These are phyloP conservation scores for Saccharomycopsis malanga DNA, from an alignment of 805 yeast genomes.

Conservation along the genomic window DNA sequence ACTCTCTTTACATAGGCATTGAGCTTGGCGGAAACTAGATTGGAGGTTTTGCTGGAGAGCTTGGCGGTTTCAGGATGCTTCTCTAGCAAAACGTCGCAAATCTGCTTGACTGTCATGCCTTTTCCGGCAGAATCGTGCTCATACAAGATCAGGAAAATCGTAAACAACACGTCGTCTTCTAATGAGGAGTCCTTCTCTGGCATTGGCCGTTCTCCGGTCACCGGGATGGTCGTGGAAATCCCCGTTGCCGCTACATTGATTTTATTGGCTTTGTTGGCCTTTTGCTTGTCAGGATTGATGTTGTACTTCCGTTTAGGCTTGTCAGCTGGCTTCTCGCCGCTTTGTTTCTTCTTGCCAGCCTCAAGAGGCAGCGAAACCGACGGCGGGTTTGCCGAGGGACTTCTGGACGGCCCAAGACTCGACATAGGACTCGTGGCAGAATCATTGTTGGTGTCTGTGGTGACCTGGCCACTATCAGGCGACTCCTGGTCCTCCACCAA, in stretches of 20 bases:
- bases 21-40: conserved; percentile 72
- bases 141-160: conserved; percentile 64
- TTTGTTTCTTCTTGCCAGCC: neutral
- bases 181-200: conserved; percentile 62
- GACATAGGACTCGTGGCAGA: too few species aligned
- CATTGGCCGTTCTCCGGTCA: conserved; percentile 65
- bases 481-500: too few species aligned
- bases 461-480: too few species aligned
- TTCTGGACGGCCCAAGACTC: neutral
- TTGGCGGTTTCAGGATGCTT: conserved; percentile 82
- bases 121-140: conserved; percentile 61
- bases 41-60: conserved; percentile 71
- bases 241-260: conserved; percentile 44
- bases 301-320: conserved; percentile 20
- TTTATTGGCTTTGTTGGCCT: conserved; percentile 39
- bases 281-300: conserved; percentile 25
- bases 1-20: conserved; percentile 82
- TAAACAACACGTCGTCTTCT: conserved; percentile 70
- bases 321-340: neutral
- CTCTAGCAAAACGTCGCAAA: conserved; percentile 67
- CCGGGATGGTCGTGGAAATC: conserved; percentile 72
- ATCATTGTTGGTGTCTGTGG: too few species aligned
- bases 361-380: neutral
- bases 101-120: conserved; percentile 88
- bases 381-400: neutral